Base-by-base conservation (phyloP, 225 moss, liverwort and hornwort species). In the Polytrichum commune region DNA sequence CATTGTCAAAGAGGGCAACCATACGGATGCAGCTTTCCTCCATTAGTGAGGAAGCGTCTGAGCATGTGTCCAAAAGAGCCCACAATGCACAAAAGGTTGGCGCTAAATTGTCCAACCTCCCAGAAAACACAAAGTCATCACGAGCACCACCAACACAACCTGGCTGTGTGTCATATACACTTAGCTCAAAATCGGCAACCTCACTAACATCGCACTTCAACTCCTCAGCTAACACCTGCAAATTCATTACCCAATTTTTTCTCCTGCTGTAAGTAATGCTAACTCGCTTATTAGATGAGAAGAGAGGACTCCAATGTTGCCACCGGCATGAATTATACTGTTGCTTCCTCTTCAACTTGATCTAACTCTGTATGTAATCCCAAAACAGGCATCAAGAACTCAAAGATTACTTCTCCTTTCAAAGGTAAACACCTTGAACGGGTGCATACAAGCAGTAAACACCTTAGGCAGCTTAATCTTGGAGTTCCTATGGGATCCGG, bases 101-200 rank as follows among this genome's bases (percentile, higher is more conserved):
- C 70, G 91, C 89, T 29, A 89, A 68, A 72, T 93, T 93, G 72
- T 93, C 93, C 76, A 93, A 87, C 72, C 93, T 79, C 54, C 93
- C 89, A 60, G 90, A 72, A 77, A 93, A 93, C n/a, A 93, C 74
- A 29, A 93, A 93, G 69, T 91, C 93, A 63, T 93, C 90, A 53
- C 93, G 86, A 55, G 89, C 91, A 76, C 93, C 93, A 54, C 90
- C 93, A 60, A 93, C 76, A 83, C 86, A 89, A 64, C 83, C 88
- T 66, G 91, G 91, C 68, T 91, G 93, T 30, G 89, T 91, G 63
- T 93, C 93, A 63, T 89, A 93, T 60, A 93, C 82, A 83, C 83
- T 93, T 5, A 93, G 80, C 78, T 93, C 93, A 69, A 93, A 93
- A 81, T 93, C 93, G 19, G 91, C 93, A 77, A 93, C 85, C 74